Conservation (phyloP, 305 asterid genomes). For the Ajuga reptans region DNA sequence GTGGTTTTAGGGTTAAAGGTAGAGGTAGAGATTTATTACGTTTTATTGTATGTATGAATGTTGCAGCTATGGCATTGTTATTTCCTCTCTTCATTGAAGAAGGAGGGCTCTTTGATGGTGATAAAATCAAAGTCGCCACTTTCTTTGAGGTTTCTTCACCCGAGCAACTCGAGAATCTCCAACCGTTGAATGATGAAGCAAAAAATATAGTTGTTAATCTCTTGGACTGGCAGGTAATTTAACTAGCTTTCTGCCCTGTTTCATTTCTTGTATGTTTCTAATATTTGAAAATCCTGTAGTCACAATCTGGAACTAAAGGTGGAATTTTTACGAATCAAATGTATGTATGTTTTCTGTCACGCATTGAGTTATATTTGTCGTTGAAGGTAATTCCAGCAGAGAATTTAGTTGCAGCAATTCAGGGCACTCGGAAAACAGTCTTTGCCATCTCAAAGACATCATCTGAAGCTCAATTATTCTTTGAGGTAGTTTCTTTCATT, state of each 20-base stretch:
- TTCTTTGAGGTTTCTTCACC: constrained; percentile 61
- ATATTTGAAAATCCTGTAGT: background rate
- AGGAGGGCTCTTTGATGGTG: constrained; percentile 45
- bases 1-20: background rate
- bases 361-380: background rate
- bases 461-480: constrained; percentile 64
- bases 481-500: constrained; percentile 50
- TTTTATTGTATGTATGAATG: constrained; percentile 19
- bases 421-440: constrained; percentile 52
- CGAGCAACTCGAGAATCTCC: constrained; percentile 53
- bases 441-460: constrained; percentile 65
- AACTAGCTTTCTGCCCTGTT: background rate
- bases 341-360: background rate
- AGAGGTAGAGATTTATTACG: background rate
- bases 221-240: constrained; percentile 65
- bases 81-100: constrained; percentile 59
- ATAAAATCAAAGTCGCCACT: constrained; percentile 42
- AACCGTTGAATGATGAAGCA: constrained; percentile 35
- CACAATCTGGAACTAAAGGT: background rate
- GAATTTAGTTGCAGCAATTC: constrained; percentile 76
- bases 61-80: constrained; percentile 69
- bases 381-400: constrained; percentile 80
- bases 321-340: background rate
- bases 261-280: background rate
- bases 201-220: constrained; percentile 59